These are phyloP conservation scores for Desmodesmus armatus DNA, from an alignment of 139 green algal genomes.

Conservation along the genomic window DNA sequence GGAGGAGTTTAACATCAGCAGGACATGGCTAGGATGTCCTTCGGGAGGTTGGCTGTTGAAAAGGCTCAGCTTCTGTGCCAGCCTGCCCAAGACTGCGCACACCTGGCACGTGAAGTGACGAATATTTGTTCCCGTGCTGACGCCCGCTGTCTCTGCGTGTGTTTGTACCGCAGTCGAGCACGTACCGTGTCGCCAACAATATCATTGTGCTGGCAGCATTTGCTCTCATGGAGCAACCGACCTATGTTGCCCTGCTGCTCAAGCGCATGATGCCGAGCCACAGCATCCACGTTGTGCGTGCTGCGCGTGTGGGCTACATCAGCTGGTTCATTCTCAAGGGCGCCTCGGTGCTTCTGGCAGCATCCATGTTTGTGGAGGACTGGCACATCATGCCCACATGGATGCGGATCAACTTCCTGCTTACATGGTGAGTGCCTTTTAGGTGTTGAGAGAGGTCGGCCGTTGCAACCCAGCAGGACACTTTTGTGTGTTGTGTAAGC, in stretches of 20 bases:
- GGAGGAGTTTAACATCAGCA: too few species aligned
- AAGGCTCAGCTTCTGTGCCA: too few species aligned
- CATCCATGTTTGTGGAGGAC: background rate
- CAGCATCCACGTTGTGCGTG: background rate
- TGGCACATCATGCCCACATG: conserved; percentile 42
- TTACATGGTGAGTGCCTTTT: conserved; percentile 23
- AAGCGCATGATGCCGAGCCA: conserved; percentile 35
- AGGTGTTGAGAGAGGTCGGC: too few species aligned
- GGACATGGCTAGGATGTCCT: too few species aligned
- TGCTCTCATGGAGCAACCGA: conserved; percentile 40
- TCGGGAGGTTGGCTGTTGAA: too few species aligned
- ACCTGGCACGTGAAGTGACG: too few species aligned
- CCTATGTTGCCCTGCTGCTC: conserved; percentile 35
- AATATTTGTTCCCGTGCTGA: background rate
- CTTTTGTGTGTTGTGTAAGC: too few species aligned
- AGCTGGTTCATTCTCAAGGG: conserved; percentile 28
- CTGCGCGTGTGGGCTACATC: conserved; percentile 9
- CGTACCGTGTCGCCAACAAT: conserved; percentile 12
- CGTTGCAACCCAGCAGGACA: too few species aligned
- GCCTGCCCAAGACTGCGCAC: too few species aligned
- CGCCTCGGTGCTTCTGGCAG: background rate
- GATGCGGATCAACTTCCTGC: conserved; percentile 16
- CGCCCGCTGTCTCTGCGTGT: background rate
- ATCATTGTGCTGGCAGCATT: conserved; percentile 30
- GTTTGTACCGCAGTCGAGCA: background rate